Evolutionary conservation across 192 early-diverging fungal genomes (phyloP).

Genomic region (Podila clonocystis): DNA sequence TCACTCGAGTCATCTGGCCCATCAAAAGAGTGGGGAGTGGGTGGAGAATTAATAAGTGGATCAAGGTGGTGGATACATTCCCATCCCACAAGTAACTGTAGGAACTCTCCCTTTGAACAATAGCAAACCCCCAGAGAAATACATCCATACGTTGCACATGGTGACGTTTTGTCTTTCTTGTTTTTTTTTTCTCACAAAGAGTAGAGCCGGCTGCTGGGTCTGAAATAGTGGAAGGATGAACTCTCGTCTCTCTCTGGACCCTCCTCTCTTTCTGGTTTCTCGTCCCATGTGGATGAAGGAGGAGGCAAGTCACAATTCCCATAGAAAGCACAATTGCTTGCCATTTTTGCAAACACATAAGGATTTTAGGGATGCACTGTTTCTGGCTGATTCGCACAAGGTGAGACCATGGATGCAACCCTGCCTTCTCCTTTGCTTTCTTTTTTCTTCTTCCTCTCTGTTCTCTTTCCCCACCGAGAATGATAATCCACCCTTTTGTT

Average conservation of each 20-base stretch:
- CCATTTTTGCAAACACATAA: neutral
- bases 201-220: too few species aligned
- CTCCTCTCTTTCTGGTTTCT: too few species aligned
- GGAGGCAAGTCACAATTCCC: neutral
- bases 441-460: conserved; percentile 1
- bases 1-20: neutral
- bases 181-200: too few species aligned
- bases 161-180: too few species aligned
- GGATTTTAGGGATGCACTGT: neutral
- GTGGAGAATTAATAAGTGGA: neutral
- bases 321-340: neutral
- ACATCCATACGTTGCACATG: too few species aligned
- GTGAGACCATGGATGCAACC: conserved; percentile 5
- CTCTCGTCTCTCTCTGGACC: too few species aligned
- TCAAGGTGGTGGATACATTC: neutral
- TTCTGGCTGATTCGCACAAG: neutral
- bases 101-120: too few species aligned
- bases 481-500: too few species aligned
- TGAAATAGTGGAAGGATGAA: too few species aligned
- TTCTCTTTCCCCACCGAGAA: neutral
- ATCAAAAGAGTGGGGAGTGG: neutral
- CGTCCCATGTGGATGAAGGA: neutral
- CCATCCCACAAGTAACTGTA: neutral
- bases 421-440: neutral
- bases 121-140: too few species aligned